A percentile compares a stretch with the other conserved stretches of the same genome.
Evolutionary conservation across 257 asterid genomes (phyloP).

Genomic region (Anisodus acutangulus): DNA sequence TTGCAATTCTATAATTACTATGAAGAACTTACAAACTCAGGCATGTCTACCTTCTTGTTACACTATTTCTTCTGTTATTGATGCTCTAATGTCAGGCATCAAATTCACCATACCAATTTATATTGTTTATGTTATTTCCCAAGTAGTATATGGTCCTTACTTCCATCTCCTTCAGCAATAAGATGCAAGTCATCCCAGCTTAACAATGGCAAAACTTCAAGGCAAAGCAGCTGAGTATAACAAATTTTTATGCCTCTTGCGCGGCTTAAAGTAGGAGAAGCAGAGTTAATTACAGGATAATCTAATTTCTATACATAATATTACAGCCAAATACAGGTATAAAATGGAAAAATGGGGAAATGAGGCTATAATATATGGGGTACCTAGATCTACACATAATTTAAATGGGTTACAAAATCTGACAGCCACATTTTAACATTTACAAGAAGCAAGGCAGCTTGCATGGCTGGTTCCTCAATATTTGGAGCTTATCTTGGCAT

Average conservation of each 20-base stretch:
- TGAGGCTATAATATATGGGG: constrained; percentile 26
- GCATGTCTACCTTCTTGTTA: not conserved
- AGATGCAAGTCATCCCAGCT: constrained; percentile 1
- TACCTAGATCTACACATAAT: constrained; percentile 35
- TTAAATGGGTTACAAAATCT: constrained; percentile 40
- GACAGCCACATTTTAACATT: constrained; percentile 7
- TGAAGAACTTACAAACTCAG: constrained; percentile 2
- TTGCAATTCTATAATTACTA: constrained; percentile 1
- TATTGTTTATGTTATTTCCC: constrained; percentile 11
- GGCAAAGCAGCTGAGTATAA: not conserved
- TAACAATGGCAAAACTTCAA: not conserved
- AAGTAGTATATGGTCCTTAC: not conserved
- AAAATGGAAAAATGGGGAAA: not conserved
- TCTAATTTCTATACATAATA: constrained; percentile 29
- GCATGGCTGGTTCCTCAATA: constrained; percentile 1
- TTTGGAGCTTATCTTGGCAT: not conserved
- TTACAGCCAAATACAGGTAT: constrained; percentile 26
- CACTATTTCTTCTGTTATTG: not conserved
- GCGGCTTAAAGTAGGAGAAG: not conserved
- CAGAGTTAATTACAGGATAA: constrained; percentile 27
- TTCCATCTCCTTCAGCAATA: not conserved
- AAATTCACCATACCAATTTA: not conserved
- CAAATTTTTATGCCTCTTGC: not conserved
- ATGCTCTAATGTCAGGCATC: not conserved
- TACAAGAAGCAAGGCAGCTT: constrained; percentile 19